Evolutionary conservation across 768 basidiomycete species (phyloP).

Genomic region (Inosperma sp.): DNA sequence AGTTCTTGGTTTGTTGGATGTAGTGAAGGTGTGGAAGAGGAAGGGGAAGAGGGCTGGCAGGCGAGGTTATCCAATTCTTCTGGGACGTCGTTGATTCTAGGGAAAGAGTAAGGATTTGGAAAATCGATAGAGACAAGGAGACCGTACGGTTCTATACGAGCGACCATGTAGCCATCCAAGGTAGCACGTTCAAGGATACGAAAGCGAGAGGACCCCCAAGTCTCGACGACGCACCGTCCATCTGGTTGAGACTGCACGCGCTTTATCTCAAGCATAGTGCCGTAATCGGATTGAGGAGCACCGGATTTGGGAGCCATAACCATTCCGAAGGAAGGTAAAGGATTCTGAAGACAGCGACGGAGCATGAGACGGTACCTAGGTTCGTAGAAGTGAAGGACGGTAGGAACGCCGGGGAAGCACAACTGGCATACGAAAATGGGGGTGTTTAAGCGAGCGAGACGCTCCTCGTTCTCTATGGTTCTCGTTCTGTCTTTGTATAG

Average conservation of each 20-base stretch:
- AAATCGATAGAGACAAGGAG: constrained; percentile 7
- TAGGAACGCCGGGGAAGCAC: constrained; percentile 88
- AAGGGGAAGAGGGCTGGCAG: neutral
- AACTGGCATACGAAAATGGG: constrained; percentile 91
- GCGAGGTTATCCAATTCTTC: neutral
- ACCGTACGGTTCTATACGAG: constrained; percentile 59
- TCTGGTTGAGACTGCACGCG: constrained; percentile 85
- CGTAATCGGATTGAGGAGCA: constrained; percentile 54
- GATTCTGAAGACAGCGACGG: constrained; percentile 81
- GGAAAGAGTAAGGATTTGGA: constrained; percentile 7
- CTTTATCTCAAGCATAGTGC: constrained; percentile 89
- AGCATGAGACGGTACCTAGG: constrained; percentile 96
- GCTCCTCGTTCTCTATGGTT: constrained; percentile 70
- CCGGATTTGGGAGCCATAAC: constrained; percentile 62
- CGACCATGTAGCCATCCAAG: constrained; percentile 89
- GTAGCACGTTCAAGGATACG: constrained; percentile 78
- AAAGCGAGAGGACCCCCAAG: constrained; percentile 63
- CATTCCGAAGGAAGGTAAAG: constrained; percentile 86
- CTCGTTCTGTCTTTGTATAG: constrained; percentile 58
- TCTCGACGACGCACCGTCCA: constrained; percentile 83
- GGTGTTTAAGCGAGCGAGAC: constrained; percentile 73
- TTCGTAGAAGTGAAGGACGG: constrained; percentile 88
- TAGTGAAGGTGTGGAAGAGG: constrained; percentile 13
- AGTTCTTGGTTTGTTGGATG: constrained; percentile 49
- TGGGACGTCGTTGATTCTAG: no score